Evolutionary conservation across 306 rosid genomes (phyloP), one percentile per base, ranked within the genome.

Genomic region (Canavalia ensiformis): DNA sequence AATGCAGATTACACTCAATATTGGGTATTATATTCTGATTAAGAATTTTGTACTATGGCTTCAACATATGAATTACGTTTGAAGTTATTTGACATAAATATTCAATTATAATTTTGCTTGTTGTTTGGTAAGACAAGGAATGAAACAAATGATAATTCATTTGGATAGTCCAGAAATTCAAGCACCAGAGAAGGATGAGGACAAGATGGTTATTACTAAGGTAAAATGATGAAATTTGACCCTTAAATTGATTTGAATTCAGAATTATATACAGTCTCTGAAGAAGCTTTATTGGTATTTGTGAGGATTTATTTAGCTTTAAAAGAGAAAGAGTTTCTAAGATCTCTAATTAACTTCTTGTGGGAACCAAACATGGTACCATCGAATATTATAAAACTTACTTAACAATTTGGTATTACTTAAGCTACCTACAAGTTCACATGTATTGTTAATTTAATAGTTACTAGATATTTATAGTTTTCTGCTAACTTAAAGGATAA

Each of bases 1-100:
- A 85, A 92, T 96, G 98, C 98, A 96, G 92, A 96, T 98, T 66
- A 98, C 99, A 70, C 89, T 94, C 82, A 96, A 96, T 85, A 88
- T 96, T 74, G 98, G 99, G 99, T 95, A 91, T 83, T 78, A 69
- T 74, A 44, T 75, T 63, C 41, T 82, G 44, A 46, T 64, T 72
- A 55, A 75, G 11, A 52, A 1, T 4, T 76, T 74, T 74, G 39
- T 18, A 18, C 25, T 18, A 18, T 76, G 12, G 37, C 63, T 76
- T 62, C 78, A 41, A 54, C 35, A 8, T 64, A 73, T 56, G 33
- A 66, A 18, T 69, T 79, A 46, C 31, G 57, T 77, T 52, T 73
- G 50, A 33, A 72, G 82, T 68, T 83, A 35, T 75, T 85, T 91
- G 58, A 91, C 88, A 73, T 60, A 57, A 57, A 75, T 45, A 8